phyloP scores from a whole-genome alignment of 371 early-diverging fungal genomes.

The Mucor ambiguus region DNA sequence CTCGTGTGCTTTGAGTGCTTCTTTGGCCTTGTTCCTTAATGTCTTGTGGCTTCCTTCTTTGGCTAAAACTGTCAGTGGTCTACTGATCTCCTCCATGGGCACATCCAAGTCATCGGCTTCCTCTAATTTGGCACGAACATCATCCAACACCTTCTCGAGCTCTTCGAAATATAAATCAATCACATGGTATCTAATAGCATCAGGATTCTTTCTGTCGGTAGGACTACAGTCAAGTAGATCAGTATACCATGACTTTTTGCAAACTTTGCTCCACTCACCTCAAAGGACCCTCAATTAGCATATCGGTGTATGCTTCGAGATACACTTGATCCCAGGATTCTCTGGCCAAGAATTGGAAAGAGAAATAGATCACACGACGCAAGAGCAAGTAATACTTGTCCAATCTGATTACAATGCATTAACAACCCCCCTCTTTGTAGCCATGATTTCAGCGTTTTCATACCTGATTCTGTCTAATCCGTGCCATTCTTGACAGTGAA shows the following conservation, averaged over 20 bases:
- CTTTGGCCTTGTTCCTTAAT: slow-evolving; percentile 58
- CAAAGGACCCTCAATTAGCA: slow-evolving; percentile 71
- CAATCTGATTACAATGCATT: slow-evolving; percentile 48
- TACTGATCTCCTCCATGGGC: slow-evolving; percentile 64
- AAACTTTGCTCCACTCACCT: slow-evolving; percentile 46
- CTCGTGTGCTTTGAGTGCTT: slow-evolving; percentile 36
- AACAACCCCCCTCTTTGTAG: not conserved
- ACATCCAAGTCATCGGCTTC: slow-evolving; percentile 44
- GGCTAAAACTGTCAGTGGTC: slow-evolving; percentile 68
- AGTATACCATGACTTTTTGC: not conserved
- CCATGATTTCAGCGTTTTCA: not conserved
- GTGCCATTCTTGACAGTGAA: slow-evolving; percentile 83
- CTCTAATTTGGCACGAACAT: slow-evolving; percentile 38
- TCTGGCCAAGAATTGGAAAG: slow-evolving; percentile 70
- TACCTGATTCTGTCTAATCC: slow-evolving; percentile 86
- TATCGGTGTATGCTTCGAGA: slow-evolving; percentile 60
- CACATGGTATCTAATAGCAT: slow-evolving; percentile 79
- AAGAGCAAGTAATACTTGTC: slow-evolving; percentile 88
- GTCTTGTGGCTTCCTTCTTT: slow-evolving; percentile 54
- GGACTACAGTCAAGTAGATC: slow-evolving; percentile 43
- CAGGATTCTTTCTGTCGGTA: slow-evolving; percentile 66
- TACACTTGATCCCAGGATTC: slow-evolving; percentile 66
- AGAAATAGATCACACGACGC: slow-evolving; percentile 70
- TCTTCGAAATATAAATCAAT: slow-evolving; percentile 84
- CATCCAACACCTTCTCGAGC: slow-evolving; percentile 66